A percentile compares a stretch with the other conserved stretches of the same genome.
Evolutionary conservation across 495 filamentous ascomycete genomes (phyloP).

Genomic region (Aspergillus carlsbadensis): DNA sequence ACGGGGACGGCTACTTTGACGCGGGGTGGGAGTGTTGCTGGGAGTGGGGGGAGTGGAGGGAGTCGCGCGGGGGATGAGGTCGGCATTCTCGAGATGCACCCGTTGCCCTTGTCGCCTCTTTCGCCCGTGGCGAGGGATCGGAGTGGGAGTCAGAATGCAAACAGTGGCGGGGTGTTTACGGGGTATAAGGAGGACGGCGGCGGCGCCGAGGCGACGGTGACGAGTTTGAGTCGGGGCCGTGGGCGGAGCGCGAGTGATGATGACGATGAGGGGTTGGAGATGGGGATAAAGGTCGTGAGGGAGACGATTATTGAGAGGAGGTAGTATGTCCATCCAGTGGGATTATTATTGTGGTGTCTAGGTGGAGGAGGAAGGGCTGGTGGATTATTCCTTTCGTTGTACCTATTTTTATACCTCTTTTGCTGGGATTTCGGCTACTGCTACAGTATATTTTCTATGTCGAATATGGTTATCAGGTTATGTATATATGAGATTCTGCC

Average conservation of each 20-base stretch:
- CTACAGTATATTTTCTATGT: no score
- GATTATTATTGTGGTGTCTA: no score
- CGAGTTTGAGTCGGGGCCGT: no score
- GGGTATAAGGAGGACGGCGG: not conserved
- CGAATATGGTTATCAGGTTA: no score
- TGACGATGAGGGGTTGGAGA: not conserved
- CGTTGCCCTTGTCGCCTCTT: not conserved
- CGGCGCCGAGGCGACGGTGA: not conserved
- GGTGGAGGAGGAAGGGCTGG: no score
- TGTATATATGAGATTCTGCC: no score
- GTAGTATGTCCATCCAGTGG: no score
- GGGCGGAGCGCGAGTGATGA: not conserved
- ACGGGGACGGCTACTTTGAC: not conserved
- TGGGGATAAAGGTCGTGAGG: constrained; percentile 21
- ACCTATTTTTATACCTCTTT: no score
- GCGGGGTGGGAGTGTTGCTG: not conserved
- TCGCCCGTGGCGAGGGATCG: not conserved
- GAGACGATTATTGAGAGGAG: constrained; percentile 22
- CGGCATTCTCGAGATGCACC: not conserved
- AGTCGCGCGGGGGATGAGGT: not conserved
- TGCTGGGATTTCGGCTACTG: no score
- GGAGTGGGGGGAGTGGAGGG: not conserved
- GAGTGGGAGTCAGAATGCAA: no score
- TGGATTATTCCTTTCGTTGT: no score
- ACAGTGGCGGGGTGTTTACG: no score